These are phyloP conservation scores for Vishniacozyma victoriae DNA, from an alignment of 768 basidiomycete species.

Conservation along the genomic window DNA sequence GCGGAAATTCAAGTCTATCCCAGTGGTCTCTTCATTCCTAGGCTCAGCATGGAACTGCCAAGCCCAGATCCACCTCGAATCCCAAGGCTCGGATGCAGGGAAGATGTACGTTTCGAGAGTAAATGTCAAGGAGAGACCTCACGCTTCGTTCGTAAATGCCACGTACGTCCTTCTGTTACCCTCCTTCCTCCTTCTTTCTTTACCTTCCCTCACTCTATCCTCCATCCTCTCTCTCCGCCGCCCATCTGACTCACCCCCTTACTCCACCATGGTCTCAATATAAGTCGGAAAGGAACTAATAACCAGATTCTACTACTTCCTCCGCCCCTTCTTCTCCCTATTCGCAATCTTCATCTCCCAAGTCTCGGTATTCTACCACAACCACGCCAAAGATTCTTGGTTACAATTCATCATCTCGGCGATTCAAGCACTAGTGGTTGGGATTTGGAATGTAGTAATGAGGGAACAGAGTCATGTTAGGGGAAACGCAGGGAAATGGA, in stretches of 20 bases:
- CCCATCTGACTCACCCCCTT: conserved; percentile 2
- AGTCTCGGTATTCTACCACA: conserved; percentile 14
- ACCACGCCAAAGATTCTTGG: conserved; percentile 10
- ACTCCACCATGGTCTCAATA: too few species aligned
- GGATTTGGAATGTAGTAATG: conserved; percentile 7
- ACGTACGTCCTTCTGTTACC: too few species aligned
- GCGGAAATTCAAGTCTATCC: conserved; percentile 13
- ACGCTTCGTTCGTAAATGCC: too few species aligned
- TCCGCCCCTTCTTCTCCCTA: conserved; percentile 18
- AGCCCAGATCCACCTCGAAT: too few species aligned
- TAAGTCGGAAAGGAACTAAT: too few species aligned
- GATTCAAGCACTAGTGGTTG: conserved; percentile 10
- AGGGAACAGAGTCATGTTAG: conserved; percentile 9
- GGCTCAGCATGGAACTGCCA: too few species aligned
- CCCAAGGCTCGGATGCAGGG: too few species aligned
- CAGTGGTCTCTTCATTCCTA: too few species aligned
- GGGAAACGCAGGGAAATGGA: conserved; percentile 16
- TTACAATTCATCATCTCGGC: conserved; percentile 14
- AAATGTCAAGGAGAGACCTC: too few species aligned
- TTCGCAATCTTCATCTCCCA: conserved; percentile 14
- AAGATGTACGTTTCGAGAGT: too few species aligned
- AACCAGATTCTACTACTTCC: conserved; percentile 18
- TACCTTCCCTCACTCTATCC: conserved; percentile 14
- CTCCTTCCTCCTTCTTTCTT: too few species aligned
- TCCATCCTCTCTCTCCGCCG: conserved; percentile 10